Conservation (phyloP, 345 rosid genomes). For the Hibiscus tridactylites region DNA sequence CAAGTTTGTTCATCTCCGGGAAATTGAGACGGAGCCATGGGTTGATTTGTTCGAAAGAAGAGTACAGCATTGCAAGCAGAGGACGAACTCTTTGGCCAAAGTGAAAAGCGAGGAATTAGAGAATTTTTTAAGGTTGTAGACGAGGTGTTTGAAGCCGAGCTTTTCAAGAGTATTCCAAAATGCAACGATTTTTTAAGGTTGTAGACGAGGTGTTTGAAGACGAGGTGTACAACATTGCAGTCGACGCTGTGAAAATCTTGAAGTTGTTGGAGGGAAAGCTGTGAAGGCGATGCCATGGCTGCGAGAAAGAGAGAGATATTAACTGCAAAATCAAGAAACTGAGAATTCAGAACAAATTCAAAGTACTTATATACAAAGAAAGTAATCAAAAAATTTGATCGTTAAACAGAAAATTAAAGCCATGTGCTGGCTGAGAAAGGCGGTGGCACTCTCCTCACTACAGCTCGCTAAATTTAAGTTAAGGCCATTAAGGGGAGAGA, state of each 20-base stretch:
- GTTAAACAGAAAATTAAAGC: no score
- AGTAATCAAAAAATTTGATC: background rate
- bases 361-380: background rate
- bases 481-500: no score
- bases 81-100: slow-evolving; percentile 11
- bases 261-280: slow-evolving; percentile 3
- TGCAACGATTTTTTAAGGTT: slow-evolving; percentile 7
- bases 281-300: background rate
- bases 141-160: slow-evolving; percentile 9
- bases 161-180: slow-evolving; percentile 32
- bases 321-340: background rate
- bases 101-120: background rate
- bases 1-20: slow-evolving; percentile 6
- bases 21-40: background rate
- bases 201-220: no score
- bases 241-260: slow-evolving; percentile 23
- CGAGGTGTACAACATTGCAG: no score
- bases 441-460: no score
- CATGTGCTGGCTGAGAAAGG: no score
- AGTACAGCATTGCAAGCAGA: slow-evolving; percentile 2
- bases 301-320: background rate
- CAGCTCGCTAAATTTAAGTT: no score
- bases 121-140: background rate
- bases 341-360: background rate
- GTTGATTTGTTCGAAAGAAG: background rate